A percentile compares a stretch with the other conserved stretches of the same genome.
These are phyloP conservation scores for Draba incana DNA, from an alignment of 345 rosid genomes.

Conservation along the genomic window DNA sequence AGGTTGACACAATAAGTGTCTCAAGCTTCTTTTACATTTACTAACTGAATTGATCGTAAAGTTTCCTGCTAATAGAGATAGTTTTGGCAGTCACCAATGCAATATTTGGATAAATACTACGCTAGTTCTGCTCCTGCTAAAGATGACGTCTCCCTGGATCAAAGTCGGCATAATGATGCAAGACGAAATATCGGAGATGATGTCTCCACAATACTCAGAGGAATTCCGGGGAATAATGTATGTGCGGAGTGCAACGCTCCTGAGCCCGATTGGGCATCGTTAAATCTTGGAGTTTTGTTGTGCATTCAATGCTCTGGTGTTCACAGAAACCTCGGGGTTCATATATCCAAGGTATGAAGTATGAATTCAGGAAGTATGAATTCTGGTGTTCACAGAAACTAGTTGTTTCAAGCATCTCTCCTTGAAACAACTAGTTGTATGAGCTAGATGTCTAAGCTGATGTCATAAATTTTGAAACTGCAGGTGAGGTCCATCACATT, in stretches of 20 bases:
- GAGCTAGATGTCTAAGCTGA: constrained; percentile 26
- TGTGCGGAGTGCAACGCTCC: constrained; percentile 89
- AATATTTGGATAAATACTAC: constrained; percentile 42
- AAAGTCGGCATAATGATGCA: constrained; percentile 37
- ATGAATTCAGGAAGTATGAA: constrained; percentile 11
- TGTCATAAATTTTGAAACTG: constrained; percentile 31
- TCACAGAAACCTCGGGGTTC: constrained; percentile 96
- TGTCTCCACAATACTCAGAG: constrained; percentile 61
- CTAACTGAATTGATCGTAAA: constrained; percentile 16
- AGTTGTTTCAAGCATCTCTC: constrained; percentile 14
- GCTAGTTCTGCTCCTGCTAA: constrained; percentile 40
- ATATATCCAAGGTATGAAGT: constrained; percentile 77
- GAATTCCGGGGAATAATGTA: constrained; percentile 78
- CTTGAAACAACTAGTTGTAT: not conserved
- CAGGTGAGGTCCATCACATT: constrained; percentile 88
- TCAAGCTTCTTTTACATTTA: constrained; percentile 13
- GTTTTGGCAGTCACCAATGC: constrained; percentile 52
- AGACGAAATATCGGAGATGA: constrained; percentile 45
- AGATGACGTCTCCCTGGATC: constrained; percentile 43
- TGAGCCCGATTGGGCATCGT: constrained; percentile 93
- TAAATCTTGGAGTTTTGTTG: constrained; percentile 83
- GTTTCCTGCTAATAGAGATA: constrained; percentile 35
- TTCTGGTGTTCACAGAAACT: not conserved
- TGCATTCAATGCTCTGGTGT: constrained; percentile 97
- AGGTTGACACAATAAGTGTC: constrained; percentile 53